Conservation (phyloP, 441 rosid genomes). For the Aleurites moluccanus region DNA sequence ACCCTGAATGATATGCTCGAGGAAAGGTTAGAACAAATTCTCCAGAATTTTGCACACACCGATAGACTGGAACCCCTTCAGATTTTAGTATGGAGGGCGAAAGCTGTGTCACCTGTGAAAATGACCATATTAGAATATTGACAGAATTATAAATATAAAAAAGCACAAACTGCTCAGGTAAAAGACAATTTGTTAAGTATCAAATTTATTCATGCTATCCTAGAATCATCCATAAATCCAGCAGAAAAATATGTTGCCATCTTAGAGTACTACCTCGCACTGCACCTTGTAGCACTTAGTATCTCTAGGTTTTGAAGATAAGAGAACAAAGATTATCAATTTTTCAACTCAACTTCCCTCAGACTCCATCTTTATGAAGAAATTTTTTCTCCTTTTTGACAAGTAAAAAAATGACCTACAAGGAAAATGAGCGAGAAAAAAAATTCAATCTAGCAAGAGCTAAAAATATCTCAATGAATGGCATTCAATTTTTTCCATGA, state of each 20-base stretch:
- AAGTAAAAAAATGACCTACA: not conserved
- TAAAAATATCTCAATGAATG: not conserved
- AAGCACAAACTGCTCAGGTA: not conserved
- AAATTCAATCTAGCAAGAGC: not conserved
- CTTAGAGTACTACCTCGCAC: not conserved
- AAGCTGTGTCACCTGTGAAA: constrained; percentile 88
- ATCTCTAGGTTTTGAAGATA: not conserved
- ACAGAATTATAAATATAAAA: not conserved
- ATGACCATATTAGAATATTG: constrained; percentile 16
- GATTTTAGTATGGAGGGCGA: constrained; percentile 90
- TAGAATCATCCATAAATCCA: constrained; percentile 3
- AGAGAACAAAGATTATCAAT: not conserved
- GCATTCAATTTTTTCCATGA: not conserved
- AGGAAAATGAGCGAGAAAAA: not conserved
- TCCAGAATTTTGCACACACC: constrained; percentile 92
- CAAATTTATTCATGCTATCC: constrained; percentile 12
- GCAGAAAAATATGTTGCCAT: not conserved
- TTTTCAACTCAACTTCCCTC: not conserved
- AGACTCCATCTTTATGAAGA: not conserved
- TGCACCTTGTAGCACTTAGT: not conserved
- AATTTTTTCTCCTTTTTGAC: not conserved
- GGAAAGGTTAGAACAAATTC: constrained; percentile 98
- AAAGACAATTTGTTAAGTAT: constrained; percentile 2
- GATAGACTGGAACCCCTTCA: constrained; percentile 90
- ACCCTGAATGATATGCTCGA: constrained; percentile 98